phyloP scores from a whole-genome alignment of 192 early-diverging fungal genomes.

The Coemansia sp. region DNA sequence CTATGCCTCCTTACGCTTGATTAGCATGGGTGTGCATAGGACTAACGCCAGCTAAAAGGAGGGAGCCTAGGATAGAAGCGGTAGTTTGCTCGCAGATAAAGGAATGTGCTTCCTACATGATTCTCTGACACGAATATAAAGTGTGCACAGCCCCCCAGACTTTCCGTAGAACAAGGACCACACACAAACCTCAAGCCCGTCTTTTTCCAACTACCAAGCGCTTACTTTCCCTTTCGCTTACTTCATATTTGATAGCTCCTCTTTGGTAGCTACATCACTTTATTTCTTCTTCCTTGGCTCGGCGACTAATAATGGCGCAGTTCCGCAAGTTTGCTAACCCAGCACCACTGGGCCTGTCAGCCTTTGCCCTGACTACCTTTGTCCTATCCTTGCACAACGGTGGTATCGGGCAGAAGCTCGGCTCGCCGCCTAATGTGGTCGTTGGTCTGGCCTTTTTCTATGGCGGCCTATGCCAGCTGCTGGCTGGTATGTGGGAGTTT shows the following conservation, averaged over 20 bases:
- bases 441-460: conserved; percentile 70
- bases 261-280: not conserved
- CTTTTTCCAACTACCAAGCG: not conserved
- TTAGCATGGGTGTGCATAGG: not conserved
- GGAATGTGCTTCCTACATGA: not conserved
- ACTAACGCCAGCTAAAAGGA: not conserved
- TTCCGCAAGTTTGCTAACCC: conserved; percentile 54
- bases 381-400: conserved; percentile 71
- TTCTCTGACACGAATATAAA: not conserved
- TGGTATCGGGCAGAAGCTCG: conserved; percentile 58
- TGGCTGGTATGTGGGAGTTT: conserved; percentile 86
- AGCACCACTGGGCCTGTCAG: conserved; percentile 54
- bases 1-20: not conserved
- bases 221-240: not conserved
- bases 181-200: not conserved
- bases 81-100: not conserved
- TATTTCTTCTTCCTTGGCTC: not conserved
- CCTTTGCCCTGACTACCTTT: conserved; percentile 59
- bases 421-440: conserved; percentile 58
- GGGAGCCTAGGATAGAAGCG: not conserved
- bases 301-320: conserved; percentile 22
- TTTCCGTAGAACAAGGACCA: not conserved
- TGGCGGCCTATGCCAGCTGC: conserved; percentile 71
- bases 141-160: not conserved
- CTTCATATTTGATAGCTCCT: not conserved